Percentiles rank a stretch among this genome's conserved stretches.
Evolutionary conservation across 371 early-diverging fungal species (phyloP).

Genomic region (Capniomyces stellatus): DNA sequence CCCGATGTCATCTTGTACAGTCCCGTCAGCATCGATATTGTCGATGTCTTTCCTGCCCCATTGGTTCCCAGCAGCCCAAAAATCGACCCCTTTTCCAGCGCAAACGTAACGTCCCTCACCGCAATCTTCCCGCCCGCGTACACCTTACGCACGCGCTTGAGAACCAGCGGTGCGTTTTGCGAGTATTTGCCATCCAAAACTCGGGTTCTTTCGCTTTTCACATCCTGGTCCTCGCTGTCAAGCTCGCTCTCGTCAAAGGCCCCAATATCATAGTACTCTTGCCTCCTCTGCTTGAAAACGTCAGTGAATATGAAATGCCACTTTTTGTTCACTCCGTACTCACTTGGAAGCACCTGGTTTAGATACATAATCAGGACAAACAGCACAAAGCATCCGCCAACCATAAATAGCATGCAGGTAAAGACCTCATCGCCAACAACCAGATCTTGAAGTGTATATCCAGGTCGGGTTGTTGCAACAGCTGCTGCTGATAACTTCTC

Average conservation of each 20-base stretch:
- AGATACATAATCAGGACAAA: constrained; percentile 33
- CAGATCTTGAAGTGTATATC: constrained; percentile 26
- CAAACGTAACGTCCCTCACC: constrained; percentile 42
- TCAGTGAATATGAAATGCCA: constrained; percentile 45
- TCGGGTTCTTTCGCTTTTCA: constrained; percentile 32
- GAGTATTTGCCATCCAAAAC: constrained; percentile 21
- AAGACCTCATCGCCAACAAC: constrained; percentile 29
- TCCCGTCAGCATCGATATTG: constrained; percentile 48
- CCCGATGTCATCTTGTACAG: constrained; percentile 42
- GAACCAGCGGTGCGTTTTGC: constrained; percentile 29
- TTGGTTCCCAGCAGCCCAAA: constrained; percentile 47
- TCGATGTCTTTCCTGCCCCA: constrained; percentile 34
- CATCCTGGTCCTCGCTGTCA: constrained; percentile 37
- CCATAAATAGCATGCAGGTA: constrained; percentile 27
- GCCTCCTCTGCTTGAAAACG: constrained; percentile 12
- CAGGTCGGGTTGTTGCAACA: constrained; percentile 9
- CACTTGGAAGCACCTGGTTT: constrained; percentile 31
- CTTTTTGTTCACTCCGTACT: constrained; percentile 38
- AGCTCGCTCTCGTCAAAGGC: constrained; percentile 13
- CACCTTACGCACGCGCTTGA: constrained; percentile 38
- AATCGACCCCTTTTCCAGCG: constrained; percentile 32
- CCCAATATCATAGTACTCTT: not conserved
- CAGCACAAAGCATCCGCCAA: constrained; percentile 30
- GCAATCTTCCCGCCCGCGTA: constrained; percentile 39
- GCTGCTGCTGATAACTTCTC: constrained; percentile 27